Conservation (phyloP, 148 eudicot species). For the Chenopodium suecicum region DNA sequence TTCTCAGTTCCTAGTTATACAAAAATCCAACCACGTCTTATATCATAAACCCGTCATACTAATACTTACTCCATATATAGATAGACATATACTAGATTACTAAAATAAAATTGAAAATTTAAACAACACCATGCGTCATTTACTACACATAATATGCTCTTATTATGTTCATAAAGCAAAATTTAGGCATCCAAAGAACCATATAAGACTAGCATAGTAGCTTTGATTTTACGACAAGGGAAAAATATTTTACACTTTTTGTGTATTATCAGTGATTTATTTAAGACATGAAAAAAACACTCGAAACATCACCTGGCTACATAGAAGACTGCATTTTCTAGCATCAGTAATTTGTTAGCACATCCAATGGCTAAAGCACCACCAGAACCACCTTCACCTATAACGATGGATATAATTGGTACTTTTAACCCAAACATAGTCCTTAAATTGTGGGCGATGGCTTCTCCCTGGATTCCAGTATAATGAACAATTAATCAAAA, state of each 20-base stretch:
- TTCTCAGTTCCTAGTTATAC: no score
- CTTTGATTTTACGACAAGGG: no score
- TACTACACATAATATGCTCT: not conserved
- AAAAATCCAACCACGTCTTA: not conserved
- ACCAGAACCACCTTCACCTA: conserved; percentile 95
- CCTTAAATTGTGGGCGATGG: conserved; percentile 80
- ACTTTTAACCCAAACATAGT: conserved; percentile 89
- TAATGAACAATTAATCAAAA: not conserved
- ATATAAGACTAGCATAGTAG: no score
- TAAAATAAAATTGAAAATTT: no score
- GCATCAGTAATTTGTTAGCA: conserved; percentile 76
- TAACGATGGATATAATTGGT: conserved; percentile 77
- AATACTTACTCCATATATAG: no score
- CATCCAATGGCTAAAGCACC: conserved; percentile 93
- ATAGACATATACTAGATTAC: not conserved
- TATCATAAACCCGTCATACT: not conserved
- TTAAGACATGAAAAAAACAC: not conserved
- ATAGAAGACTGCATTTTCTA: conserved; percentile 82
- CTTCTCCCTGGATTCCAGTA: conserved; percentile 65
- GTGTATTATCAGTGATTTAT: not conserved
- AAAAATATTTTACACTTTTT: not conserved
- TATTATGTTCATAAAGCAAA: no score
- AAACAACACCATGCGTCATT: not conserved
- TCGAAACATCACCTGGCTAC: conserved; percentile 64
- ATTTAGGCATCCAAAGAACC: not conserved